A percentile compares a stretch with the other conserved stretches of the same genome.
phyloP scores from a whole-genome alignment of 495 filamentous ascomycete genomes.

The Cercophora sp. region DNA sequence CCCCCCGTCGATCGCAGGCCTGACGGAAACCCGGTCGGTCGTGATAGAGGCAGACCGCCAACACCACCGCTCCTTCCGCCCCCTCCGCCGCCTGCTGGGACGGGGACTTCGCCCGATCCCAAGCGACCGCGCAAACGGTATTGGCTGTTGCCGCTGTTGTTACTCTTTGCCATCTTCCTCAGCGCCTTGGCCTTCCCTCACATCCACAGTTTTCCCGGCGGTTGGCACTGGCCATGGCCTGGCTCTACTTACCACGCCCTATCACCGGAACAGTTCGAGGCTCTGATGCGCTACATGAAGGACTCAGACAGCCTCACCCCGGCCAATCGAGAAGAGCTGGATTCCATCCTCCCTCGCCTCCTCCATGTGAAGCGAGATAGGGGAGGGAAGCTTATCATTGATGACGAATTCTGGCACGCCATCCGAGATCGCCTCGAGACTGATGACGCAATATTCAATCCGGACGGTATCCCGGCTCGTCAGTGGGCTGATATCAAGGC shows the following conservation, averaged over 20 bases:
- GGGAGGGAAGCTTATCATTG: constrained; percentile 39
- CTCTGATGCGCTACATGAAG: constrained; percentile 18
- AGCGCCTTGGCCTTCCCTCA: not conserved
- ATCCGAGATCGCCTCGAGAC: constrained; percentile 32
- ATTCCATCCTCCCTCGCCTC: constrained; percentile 29
- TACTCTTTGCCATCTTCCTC: not conserved
- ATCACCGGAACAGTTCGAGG: constrained; percentile 19
- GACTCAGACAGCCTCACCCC: constrained; percentile 9
- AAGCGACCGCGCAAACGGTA: no score
- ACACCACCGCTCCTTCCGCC: no score
- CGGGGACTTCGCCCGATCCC: no score
- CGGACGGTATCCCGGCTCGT: constrained; percentile 29
- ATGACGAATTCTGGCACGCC: constrained; percentile 54
- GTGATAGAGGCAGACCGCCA: no score
- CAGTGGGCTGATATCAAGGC: constrained; percentile 35
- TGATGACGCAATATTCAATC: constrained; percentile 31
- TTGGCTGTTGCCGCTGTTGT: no score
- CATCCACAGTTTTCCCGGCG: not conserved
- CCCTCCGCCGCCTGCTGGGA: no score
- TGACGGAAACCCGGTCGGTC: no score
- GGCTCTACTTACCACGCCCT: constrained; percentile 12
- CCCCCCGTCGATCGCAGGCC: no score
- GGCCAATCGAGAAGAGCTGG: constrained; percentile 24
- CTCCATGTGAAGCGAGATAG: constrained; percentile 36
- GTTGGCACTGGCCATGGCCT: not conserved